Percentiles rank a stretch among this genome's conserved stretches.
Conservation (phyloP, 768 basidiomycete species). For the Xerocomellus dryophilus region DNA sequence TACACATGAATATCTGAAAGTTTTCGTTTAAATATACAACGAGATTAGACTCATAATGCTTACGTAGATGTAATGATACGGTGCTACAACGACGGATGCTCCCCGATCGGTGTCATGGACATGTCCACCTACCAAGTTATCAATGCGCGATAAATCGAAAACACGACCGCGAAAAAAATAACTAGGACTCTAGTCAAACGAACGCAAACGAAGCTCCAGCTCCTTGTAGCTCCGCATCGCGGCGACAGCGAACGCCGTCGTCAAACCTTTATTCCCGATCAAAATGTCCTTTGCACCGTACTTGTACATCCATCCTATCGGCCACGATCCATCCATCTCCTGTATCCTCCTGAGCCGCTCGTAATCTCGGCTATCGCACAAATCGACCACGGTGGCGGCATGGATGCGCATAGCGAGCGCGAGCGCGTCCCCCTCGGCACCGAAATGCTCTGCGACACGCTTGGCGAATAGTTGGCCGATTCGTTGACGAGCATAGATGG, state of each 20-base stretch:
- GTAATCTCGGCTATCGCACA: slow-evolving; percentile 15
- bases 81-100: no score
- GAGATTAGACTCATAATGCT: no score
- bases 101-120: no score
- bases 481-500: slow-evolving; percentile 13
- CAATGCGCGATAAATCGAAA: not conserved
- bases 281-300: not conserved
- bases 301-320: slow-evolving; percentile 21
- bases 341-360: slow-evolving; percentile 20
- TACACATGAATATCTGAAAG: no score
- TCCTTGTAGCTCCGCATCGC: slow-evolving; percentile 15
- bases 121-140: no score
- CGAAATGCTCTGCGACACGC: slow-evolving; percentile 17
- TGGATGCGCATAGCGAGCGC: slow-evolving; percentile 19
- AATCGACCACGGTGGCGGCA: slow-evolving; percentile 7
- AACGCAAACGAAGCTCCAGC: slow-evolving; percentile 10
- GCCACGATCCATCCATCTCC: slow-evolving; percentile 22
- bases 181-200: slow-evolving; percentile 8
- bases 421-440: slow-evolving; percentile 17
- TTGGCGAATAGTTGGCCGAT: slow-evolving; percentile 13
- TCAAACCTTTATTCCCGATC: slow-evolving; percentile 20
- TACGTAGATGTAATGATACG: no score
- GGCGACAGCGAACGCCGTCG: slow-evolving; percentile 21
- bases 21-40: no score
- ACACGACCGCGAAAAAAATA: not conserved